A percentile compares a stretch with the other conserved stretches of the same genome.
Conservation (phyloP, 2,329 filamentous ascomycete genomes). For the Myriosclerotinia duriaeana region DNA sequence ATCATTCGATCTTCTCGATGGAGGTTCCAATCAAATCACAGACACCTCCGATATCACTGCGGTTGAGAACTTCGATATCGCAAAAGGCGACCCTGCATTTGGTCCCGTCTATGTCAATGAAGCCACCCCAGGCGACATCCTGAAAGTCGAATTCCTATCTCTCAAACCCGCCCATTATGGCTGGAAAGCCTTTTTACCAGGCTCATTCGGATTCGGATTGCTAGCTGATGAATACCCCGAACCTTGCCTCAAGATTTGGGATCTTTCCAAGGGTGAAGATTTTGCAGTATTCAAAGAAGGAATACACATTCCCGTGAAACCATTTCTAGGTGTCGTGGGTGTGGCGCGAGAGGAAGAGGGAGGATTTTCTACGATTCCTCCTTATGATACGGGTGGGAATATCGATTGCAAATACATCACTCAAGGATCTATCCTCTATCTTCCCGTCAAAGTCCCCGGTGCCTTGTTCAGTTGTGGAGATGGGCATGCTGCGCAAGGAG, state of each 20-base stretch:
- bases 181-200: constrained; percentile 53
- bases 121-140: constrained; percentile 52
- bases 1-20: constrained; percentile 51
- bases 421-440: constrained; percentile 48
- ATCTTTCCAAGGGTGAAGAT: constrained; percentile 44
- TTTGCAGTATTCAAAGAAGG: constrained; percentile 49
- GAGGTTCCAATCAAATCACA: constrained; percentile 51
- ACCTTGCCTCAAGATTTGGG: constrained; percentile 50
- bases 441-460: constrained; percentile 51
- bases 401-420: constrained; percentile 54
- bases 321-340: constrained; percentile 55
- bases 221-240: constrained; percentile 50
- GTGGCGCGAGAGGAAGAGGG: constrained; percentile 48
- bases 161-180: constrained; percentile 49
- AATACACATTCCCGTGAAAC: constrained; percentile 50
- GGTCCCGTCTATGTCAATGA: constrained; percentile 52
- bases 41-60: constrained; percentile 45
- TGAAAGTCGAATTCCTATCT: constrained; percentile 52
- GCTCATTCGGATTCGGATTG: constrained; percentile 51
- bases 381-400: constrained; percentile 54
- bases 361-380: constrained; percentile 52
- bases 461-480: constrained; percentile 56
- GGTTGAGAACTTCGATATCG: constrained; percentile 44
- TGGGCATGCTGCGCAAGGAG: constrained; percentile 55
- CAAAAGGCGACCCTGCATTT: constrained; percentile 47